phyloP scores from a whole-genome alignment of 805 yeast species.

The Schwanniomyces polymorphus region DNA sequence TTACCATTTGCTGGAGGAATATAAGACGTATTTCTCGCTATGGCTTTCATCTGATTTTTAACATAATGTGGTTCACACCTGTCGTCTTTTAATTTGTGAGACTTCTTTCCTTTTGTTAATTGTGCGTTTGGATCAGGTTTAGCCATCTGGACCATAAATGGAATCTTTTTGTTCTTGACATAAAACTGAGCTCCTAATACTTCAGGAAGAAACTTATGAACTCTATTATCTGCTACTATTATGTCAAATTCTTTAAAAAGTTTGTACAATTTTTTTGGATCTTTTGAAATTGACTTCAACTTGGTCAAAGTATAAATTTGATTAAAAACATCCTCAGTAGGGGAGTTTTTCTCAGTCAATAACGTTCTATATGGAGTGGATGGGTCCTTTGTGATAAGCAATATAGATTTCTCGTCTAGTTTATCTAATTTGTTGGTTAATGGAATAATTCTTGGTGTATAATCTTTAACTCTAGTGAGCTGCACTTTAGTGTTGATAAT shows the following conservation, averaged over 20 bases:
- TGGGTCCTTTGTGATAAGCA: slow-evolving; percentile 76
- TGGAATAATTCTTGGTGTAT: slow-evolving; percentile 49
- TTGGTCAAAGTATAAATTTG: slow-evolving; percentile 62
- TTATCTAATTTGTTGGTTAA: slow-evolving; percentile 51
- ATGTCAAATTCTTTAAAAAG: slow-evolving; percentile 63
- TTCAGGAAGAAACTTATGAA: slow-evolving; percentile 58
- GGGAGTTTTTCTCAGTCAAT: slow-evolving; percentile 47
- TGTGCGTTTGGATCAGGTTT: slow-evolving; percentile 34
- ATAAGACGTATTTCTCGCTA: slow-evolving; percentile 61
- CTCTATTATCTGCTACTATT: slow-evolving; percentile 67
- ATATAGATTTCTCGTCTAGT: slow-evolving; percentile 48
- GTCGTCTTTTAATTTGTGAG: slow-evolving; percentile 51
- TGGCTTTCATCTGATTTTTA: slow-evolving; percentile 61
- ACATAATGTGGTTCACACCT: slow-evolving; percentile 67
- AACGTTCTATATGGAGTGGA: slow-evolving; percentile 53
- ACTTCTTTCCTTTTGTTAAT: slow-evolving; percentile 26
- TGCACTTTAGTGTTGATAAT: slow-evolving; percentile 33
- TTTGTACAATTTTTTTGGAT: slow-evolving; percentile 46
- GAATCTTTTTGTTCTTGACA: slow-evolving; percentile 63
- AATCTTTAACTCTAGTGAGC: slow-evolving; percentile 30
- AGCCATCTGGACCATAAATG: slow-evolving; percentile 66
- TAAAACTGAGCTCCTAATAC: slow-evolving; percentile 63
- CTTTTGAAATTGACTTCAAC: slow-evolving; percentile 46
- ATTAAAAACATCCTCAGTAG: slow-evolving; percentile 61
- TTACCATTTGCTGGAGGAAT: slow-evolving; percentile 61